Evolutionary conservation across 1,284 basidiomycete species (phyloP), one percentile per base, ranked within the genome.

Genomic region (Naganishia albida): DNA sequence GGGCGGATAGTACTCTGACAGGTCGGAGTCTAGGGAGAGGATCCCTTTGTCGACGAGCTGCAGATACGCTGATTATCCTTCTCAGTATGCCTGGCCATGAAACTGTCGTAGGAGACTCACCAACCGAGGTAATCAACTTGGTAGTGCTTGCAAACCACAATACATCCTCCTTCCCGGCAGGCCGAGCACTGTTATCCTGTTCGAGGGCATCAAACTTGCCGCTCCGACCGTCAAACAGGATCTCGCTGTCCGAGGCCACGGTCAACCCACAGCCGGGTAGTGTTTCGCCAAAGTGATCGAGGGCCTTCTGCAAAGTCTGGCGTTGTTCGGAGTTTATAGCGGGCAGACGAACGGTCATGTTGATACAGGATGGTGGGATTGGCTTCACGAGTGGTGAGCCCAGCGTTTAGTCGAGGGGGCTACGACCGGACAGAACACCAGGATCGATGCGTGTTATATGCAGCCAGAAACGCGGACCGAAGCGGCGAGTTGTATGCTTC

Each of bases 141-240:
- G 72, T 72, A 2, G 74, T 75, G 15, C 63, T 67, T 0, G 74
- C 72, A 28, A 75, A 75, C 72, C 72, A 75, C 64, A 73, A 67
- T 23, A 72, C 64, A 52, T 71, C 73, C n/a, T 71, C 70, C 1
- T 52, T 49, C 15, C 28, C 16, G 0, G 49, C 40, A 15, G 12
- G 4, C 3, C 63, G 30, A 0, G 34, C 46, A 10, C 38, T 34
- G 10, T 28, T 30, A 15, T 26, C 39, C 23, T 40, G 25, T 16
- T 72, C 64, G 4, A 73, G 68, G 1, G 64, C 42, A 64, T 74
- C 72, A 23, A 72, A 71, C 15, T 67, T 56, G 12, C 72, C 72
- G n/a, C 66, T 63, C 26, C 52, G 25, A 12, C 66, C 66, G 8
- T 64, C 43, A 62, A 72, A 72, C 18, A 74, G 56, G 39, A 71